Evolutionary conservation across 73 alveolate species (phyloP), one percentile per base, ranked within the genome.

Genomic region (Stentor coeruleus): DNA sequence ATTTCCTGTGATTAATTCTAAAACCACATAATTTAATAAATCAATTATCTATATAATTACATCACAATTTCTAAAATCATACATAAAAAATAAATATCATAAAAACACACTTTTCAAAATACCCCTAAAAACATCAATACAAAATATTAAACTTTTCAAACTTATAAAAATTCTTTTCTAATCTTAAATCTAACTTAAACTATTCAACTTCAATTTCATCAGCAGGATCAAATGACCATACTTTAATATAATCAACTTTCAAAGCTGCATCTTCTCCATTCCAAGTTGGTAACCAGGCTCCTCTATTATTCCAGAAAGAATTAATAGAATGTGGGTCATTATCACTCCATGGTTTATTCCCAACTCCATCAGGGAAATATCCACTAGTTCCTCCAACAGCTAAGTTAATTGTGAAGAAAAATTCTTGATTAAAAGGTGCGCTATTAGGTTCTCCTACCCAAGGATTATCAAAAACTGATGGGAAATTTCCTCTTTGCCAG

Each of bases 361-460:
- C 91, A 75, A 77, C 82, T 36, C 94, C 94, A 20, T 88, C 94
- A 15, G 91, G 91, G 90, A 85, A 88, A 85, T 85, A 88, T 20
- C 86, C 89, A 28, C 59, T 37, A 37, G 94, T 93, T 2, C 98
- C 98, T 59, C 97, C 98, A 30, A 91, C 94, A 72, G 98, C 98
- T 42, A 93, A 84, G 91, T 93, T 91, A 39, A 93, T 42, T 41
- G 92, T 74, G 35, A 93, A 81, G 81, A 77, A 93, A 86, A 91
- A 93, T 49, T 82, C 87, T 38, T 83, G 58, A 81, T 89, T 84
- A 84, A 93, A 93, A 39, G 98, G 92, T 31, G 91, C 88, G 74
- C 88, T 86, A 36, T 59, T 39, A 20, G 86, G 89, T 37, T 76
- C 74, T 3, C 93, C 92, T 30, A 59, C 86, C 94, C 94, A 88